Base-by-base conservation (phyloP, 2,329 filamentous ascomycete genomes). In the Thelonectria discophora region DNA sequence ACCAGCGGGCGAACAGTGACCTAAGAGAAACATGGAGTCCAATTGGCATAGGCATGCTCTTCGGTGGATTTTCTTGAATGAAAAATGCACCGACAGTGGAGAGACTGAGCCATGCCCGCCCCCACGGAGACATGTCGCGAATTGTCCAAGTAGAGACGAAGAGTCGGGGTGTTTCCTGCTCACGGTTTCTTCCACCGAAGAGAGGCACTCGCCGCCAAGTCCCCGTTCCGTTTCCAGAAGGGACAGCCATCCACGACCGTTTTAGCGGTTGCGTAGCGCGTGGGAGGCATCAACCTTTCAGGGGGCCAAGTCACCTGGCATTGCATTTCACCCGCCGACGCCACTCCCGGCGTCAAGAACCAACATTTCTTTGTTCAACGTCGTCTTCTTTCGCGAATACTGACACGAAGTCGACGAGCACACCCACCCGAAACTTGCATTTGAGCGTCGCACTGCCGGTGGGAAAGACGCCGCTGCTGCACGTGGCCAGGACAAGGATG, bases 401-500 rank as follows among this genome's bases (percentile, higher is more conserved):
- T 46, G 12, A 17, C 27, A 30, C 27, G 27, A 30, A 30, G 27
- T 30, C 27, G 9, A 30, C 3, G 27, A 30, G 27, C 27, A 30
- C 27, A 30, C 27, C 27, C 27, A 30, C 27, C 27, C 27, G 27
- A 30, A 30, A 30, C 27, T 9, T 30, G 27, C 27, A 30, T 5
- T 8, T 30, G 27, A 10, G 5, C 27, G n/a, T 24, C 53, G 48
- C 53, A 10, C 12, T 48, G 43, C 30, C n/a, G 34, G 49, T 27
- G 42, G 27, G 34, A 37, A 6, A 34, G 37, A 21, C 11, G 15
- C 34, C 11, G 3, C 10, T 24, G 21, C 21, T 21, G 43, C 58
- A 61, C 48, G 53, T 57, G 53, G 48, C 37, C 13, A 30, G 21
- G 47, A 49, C 46, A 57, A n/a, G 40, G 40, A 20, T n/a, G 40